These are phyloP conservation scores for Marsdenia floribunda DNA, from an alignment of 257 asterid genomes.

Conservation along the genomic window DNA sequence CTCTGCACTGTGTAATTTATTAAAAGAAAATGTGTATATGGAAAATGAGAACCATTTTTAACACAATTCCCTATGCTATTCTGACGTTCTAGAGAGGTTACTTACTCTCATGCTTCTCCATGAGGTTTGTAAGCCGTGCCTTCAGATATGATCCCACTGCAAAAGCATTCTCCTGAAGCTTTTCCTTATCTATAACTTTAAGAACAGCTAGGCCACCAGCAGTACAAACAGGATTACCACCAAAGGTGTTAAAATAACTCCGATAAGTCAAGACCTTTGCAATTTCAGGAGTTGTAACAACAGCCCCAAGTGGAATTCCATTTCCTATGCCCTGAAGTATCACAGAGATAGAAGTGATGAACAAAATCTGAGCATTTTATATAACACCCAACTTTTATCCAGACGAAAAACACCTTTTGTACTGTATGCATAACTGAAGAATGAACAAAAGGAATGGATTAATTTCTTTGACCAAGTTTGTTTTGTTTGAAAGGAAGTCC, in stretches of 20 bases:
- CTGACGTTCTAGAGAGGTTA: conserved; percentile 7
- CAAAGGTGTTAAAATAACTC: conserved; percentile 80
- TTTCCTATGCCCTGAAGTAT: conserved; percentile 80
- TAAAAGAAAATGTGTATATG: background rate
- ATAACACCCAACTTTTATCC: background rate
- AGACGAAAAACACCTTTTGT: background rate
- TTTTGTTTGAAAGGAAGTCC: background rate
- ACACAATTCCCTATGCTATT: background rate
- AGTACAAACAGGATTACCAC: conserved; percentile 91
- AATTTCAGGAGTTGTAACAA: conserved; percentile 78
- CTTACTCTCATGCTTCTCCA: conserved; percentile 71
- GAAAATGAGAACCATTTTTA: background rate
- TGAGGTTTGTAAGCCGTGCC: conserved; percentile 53
- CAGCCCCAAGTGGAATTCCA: conserved; percentile 94
- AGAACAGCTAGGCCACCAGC: conserved; percentile 95
- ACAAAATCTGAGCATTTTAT: conserved; percentile 1
- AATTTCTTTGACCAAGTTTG: background rate
- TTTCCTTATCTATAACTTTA: conserved; percentile 70
- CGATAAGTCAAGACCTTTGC: conserved; percentile 63
- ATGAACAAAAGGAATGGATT: background rate
- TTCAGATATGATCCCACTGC: conserved; percentile 70
- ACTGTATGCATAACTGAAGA: background rate
- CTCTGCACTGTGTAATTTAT: background rate
- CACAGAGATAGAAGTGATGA: conserved; percentile 3
- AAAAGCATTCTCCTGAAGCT: conserved; percentile 74